Evolutionary conservation across 768 basidiomycete species (phyloP).

Genomic region (Macrolepiota albuminosa): DNA sequence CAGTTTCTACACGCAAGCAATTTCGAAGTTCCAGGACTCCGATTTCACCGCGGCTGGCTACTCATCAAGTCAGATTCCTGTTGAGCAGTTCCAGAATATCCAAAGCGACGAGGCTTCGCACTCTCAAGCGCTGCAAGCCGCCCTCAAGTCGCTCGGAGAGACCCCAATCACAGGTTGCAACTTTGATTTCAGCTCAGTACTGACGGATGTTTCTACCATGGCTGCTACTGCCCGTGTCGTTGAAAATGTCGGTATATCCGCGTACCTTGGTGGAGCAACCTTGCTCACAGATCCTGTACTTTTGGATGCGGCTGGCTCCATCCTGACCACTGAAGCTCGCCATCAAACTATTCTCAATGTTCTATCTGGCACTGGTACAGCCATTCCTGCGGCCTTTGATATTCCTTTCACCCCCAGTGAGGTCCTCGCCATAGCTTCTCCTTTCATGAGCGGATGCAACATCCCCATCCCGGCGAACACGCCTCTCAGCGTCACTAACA

Average conservation of each 20-base stretch:
- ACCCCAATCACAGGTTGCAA: conserved; percentile 51
- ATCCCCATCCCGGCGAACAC: conserved; percentile 59
- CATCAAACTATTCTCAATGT: conserved; percentile 78
- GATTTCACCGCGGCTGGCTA: conserved; percentile 70
- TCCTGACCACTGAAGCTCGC: conserved; percentile 78
- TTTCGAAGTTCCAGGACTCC: conserved; percentile 55
- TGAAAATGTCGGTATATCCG: conserved; percentile 71
- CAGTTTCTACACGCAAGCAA: conserved; percentile 61
- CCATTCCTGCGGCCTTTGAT: conserved; percentile 70
- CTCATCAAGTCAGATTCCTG: conserved; percentile 43
- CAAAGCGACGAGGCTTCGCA: conserved; percentile 61
- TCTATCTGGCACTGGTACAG: conserved; percentile 48
- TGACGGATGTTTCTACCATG: conserved; percentile 68
- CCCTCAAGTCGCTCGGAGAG: conserved; percentile 50
- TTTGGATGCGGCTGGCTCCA: conserved; percentile 63
- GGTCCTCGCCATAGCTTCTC: conserved; percentile 62
- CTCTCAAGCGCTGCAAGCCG: conserved; percentile 45
- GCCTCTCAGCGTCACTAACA: conserved; percentile 58
- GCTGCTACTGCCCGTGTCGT: conserved; percentile 66
- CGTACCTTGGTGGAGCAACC: conserved; percentile 71
- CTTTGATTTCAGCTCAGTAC: conserved; percentile 62
- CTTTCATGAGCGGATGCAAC: conserved; percentile 65
- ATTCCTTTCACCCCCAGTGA: conserved; percentile 64
- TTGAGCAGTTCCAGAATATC: conserved; percentile 59
- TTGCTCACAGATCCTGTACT: conserved; percentile 57